These are phyloP conservation scores for Penicillium cinerascens DNA, from an alignment of 495 filamentous ascomycete genomes.

Conservation along the genomic window DNA sequence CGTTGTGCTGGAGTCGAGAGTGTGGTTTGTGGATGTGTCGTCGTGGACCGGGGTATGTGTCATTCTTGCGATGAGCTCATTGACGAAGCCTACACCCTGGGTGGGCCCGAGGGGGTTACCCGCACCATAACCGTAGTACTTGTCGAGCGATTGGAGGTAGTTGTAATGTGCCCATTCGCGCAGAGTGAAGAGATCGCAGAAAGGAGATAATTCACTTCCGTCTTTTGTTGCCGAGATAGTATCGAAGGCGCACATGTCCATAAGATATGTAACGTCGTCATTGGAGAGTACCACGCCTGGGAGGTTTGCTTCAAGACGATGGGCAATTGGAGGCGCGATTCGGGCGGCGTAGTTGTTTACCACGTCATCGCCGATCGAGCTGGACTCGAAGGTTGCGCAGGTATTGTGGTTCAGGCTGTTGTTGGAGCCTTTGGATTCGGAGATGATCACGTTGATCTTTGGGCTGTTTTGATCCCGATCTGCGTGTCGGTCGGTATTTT, in stretches of 20 bases:
- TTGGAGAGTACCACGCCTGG: slow-evolving; percentile 56
- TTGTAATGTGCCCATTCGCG: slow-evolving; percentile 72
- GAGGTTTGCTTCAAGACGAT: slow-evolving; percentile 60
- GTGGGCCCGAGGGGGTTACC: slow-evolving; percentile 75
- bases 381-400: slow-evolving; percentile 59
- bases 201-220: slow-evolving; percentile 46
- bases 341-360: slow-evolving; percentile 50
- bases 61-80: slow-evolving; percentile 79
- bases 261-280: slow-evolving; percentile 61
- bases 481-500: slow-evolving; percentile 38
- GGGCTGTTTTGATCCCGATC: slow-evolving; percentile 41
- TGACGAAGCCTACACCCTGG: slow-evolving; percentile 79
- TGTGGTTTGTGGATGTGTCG: slow-evolving; percentile 66
- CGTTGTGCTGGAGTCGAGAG: slow-evolving; percentile 54
- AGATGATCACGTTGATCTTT: slow-evolving; percentile 59
- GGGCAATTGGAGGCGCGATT: slow-evolving; percentile 59
- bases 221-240: slow-evolving; percentile 56
- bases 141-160: slow-evolving; percentile 70
- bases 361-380: slow-evolving; percentile 44
- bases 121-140: slow-evolving; percentile 75
- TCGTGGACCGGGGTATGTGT: slow-evolving; percentile 64
- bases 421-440: slow-evolving; percentile 60
- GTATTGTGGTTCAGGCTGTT: slow-evolving; percentile 72
- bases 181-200: slow-evolving; percentile 68
- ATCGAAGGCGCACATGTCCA: slow-evolving; percentile 84